A percentile compares a stretch with the other conserved stretches of the same genome.
phyloP scores from a whole-genome alignment of 2,329 filamentous ascomycete genomes.

The Ophiocordyceps unilateralis region DNA sequence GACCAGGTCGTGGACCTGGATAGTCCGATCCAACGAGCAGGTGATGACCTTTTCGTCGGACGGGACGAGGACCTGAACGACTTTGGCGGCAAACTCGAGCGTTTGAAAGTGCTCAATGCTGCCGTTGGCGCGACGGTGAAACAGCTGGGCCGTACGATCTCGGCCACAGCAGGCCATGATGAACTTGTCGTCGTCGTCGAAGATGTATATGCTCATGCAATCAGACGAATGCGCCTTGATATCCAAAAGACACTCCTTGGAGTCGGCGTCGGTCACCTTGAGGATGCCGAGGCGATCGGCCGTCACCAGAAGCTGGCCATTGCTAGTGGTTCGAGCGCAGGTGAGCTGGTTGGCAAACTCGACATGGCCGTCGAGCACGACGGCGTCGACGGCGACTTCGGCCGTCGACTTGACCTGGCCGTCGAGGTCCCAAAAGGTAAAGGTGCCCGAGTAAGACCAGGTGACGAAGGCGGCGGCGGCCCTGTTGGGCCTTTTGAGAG shows the following conservation, averaged over 20 bases:
- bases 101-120: constrained; percentile 73
- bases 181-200: constrained; percentile 40
- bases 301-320: constrained; percentile 53
- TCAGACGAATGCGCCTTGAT: constrained; percentile 78
- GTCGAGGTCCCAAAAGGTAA: constrained; percentile 67
- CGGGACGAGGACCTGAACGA: constrained; percentile 58
- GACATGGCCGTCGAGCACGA: constrained; percentile 27
- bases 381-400: constrained; percentile 52
- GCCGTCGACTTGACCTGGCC: constrained; percentile 51
- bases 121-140: constrained; percentile 39
- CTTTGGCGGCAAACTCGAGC: constrained; percentile 78
- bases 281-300: constrained; percentile 81
- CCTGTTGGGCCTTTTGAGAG: constrained; percentile 41
- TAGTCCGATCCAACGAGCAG: constrained; percentile 71
- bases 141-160: constrained; percentile 89
- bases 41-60: constrained; percentile 63
- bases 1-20: constrained; percentile 67
- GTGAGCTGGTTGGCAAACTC: constrained; percentile 41
- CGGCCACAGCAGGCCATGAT: constrained; percentile 71
- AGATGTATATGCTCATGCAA: constrained; percentile 64
- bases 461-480: constrained; percentile 64
- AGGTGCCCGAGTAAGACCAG: constrained; percentile 66
- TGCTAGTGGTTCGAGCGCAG: constrained; percentile 39
- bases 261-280: constrained; percentile 46
- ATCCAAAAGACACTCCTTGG: constrained; percentile 45